Evolutionary conservation across 2,329 filamentous ascomycete genomes (phyloP).

Genomic region (Neodidymelliopsis sp.): DNA sequence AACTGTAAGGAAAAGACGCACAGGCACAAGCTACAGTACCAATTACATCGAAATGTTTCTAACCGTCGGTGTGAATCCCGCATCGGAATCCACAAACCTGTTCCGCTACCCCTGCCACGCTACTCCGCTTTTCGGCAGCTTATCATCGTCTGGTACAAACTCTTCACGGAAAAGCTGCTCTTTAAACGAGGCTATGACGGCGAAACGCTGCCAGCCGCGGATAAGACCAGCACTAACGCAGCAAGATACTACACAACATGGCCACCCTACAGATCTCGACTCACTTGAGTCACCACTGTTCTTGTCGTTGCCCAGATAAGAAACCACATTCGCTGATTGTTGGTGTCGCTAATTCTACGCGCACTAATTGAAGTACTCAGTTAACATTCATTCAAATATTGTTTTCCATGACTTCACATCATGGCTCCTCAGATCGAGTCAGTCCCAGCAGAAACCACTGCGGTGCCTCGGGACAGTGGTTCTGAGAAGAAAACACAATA

Average conservation of each 20-base stretch:
- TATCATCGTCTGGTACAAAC: slow-evolving; percentile 25
- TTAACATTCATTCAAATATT: neutral
- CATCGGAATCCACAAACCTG: slow-evolving; percentile 6
- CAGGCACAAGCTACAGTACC: neutral
- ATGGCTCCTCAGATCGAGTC: slow-evolving; percentile 39
- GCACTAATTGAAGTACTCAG: neutral
- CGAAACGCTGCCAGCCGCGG: slow-evolving; percentile 22
- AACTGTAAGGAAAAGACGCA: neutral
- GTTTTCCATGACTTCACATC: slow-evolving; percentile 36
- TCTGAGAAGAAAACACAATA: slow-evolving; percentile 38
- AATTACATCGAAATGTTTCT: neutral
- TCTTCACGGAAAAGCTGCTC: slow-evolving; percentile 43
- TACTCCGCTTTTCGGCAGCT: slow-evolving; percentile 37
- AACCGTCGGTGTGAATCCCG: slow-evolving; percentile 7
- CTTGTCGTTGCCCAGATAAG: slow-evolving; percentile 7
- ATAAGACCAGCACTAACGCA: slow-evolving; percentile 25
- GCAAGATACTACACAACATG: slow-evolving; percentile 23
- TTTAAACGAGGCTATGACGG: slow-evolving; percentile 27
- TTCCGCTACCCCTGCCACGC: slow-evolving; percentile 24
- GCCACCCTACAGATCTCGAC: slow-evolving; percentile 16
- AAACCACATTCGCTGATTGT: neutral
- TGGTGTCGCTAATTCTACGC: neutral
- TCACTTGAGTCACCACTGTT: slow-evolving; percentile 11
- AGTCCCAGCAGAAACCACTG: slow-evolving; percentile 24
- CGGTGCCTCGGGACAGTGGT: slow-evolving; percentile 14